Evolutionary conservation across 1,284 basidiomycete species (phyloP).

Genomic region (Psilocybe mexicana): DNA sequence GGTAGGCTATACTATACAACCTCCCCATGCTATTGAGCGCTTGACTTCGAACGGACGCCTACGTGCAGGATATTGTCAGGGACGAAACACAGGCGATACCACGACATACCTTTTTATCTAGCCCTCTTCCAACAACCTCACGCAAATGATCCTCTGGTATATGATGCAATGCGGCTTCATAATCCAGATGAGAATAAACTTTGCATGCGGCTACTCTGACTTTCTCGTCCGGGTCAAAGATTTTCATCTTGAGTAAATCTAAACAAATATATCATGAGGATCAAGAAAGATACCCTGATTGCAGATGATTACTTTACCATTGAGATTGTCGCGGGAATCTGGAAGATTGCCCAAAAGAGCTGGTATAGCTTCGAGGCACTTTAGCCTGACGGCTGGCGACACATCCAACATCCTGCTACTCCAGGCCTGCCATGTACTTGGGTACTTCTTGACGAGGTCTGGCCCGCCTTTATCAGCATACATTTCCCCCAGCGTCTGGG

Average conservation of each 20-base stretch:
- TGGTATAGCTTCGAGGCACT: slow-evolving; percentile 76
- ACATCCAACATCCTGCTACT: slow-evolving; percentile 81
- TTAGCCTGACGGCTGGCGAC: slow-evolving; percentile 66
- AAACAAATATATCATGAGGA: not conserved
- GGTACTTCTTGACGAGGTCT: slow-evolving; percentile 81
- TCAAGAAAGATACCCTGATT: not conserved
- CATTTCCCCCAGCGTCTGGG: slow-evolving; percentile 87
- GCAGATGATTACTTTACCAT: slow-evolving; percentile 47
- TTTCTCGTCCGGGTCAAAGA: slow-evolving; percentile 89
- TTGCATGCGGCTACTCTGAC: slow-evolving; percentile 86
- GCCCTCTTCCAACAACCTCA: slow-evolving; percentile 69
- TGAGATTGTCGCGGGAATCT: slow-evolving; percentile 70
- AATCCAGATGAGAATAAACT: slow-evolving; percentile 83
- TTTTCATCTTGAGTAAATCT: slow-evolving; percentile 69
- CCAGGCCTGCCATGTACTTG: slow-evolving; percentile 87
- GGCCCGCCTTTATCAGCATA: slow-evolving; percentile 75
- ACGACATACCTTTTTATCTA: slow-evolving; percentile 82
- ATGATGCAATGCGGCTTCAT: slow-evolving; percentile 87
- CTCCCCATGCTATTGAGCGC: slow-evolving; percentile 79
- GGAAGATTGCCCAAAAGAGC: slow-evolving; percentile 67
- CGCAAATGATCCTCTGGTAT: slow-evolving; percentile 68
- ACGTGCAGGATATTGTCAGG: not conserved
- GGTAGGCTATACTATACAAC: slow-evolving; percentile 81
- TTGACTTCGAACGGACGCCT: slow-evolving; percentile 81
- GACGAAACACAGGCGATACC: not conserved